Percentiles rank a stretch among this genome's conserved stretches.
phyloP scores from a whole-genome alignment of 352 stramenopile species.

The Phytophthora cajani region DNA sequence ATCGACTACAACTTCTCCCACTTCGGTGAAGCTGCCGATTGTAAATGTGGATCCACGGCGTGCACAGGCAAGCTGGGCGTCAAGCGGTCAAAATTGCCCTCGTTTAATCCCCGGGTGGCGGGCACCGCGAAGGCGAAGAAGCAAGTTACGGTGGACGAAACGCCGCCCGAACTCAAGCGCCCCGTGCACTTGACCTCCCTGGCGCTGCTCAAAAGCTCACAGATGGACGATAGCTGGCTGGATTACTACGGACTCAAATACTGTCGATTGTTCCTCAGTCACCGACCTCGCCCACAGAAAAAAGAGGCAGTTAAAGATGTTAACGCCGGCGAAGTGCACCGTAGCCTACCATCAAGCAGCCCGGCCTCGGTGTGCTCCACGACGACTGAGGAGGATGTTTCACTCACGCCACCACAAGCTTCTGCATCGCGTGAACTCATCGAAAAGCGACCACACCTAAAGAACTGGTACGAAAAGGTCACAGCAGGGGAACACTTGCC shows the following conservation, averaged over 20 bases:
- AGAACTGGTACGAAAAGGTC: slow-evolving; percentile 62
- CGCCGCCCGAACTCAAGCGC: slow-evolving; percentile 65
- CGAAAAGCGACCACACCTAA: slow-evolving; percentile 27
- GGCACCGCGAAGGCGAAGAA: slow-evolving; percentile 36
- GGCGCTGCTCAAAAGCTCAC: slow-evolving; percentile 77
- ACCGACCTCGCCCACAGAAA: slow-evolving; percentile 27
- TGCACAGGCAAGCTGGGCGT: slow-evolving; percentile 81
- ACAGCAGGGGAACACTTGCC: slow-evolving; percentile 55
- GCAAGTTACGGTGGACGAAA: slow-evolving; percentile 25
- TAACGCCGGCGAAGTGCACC: slow-evolving; percentile 5
- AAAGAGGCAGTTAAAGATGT: slow-evolving; percentile 5
- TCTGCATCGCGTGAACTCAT: slow-evolving; percentile 7
- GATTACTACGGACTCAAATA: slow-evolving; percentile 67
- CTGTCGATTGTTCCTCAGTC: slow-evolving; percentile 71
- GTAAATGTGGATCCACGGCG: slow-evolving; percentile 74
- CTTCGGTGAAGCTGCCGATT: slow-evolving; percentile 79
- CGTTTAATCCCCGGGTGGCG: slow-evolving; percentile 29
- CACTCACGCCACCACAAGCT: slow-evolving; percentile 26
- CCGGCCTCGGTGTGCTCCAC: slow-evolving; percentile 59
- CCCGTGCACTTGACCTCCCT: slow-evolving; percentile 72
- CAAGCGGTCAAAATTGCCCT: slow-evolving; percentile 60
- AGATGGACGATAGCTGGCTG: slow-evolving; percentile 75
- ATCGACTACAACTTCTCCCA: slow-evolving; percentile 90
- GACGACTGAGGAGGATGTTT: slow-evolving; percentile 55
- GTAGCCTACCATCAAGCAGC: slow-evolving; percentile 43